Percentiles rank a stretch among this genome's conserved stretches.
These are phyloP conservation scores for Chaetomium sp. DNA, from an alignment of 2,329 filamentous ascomycete species.

Conservation along the genomic window DNA sequence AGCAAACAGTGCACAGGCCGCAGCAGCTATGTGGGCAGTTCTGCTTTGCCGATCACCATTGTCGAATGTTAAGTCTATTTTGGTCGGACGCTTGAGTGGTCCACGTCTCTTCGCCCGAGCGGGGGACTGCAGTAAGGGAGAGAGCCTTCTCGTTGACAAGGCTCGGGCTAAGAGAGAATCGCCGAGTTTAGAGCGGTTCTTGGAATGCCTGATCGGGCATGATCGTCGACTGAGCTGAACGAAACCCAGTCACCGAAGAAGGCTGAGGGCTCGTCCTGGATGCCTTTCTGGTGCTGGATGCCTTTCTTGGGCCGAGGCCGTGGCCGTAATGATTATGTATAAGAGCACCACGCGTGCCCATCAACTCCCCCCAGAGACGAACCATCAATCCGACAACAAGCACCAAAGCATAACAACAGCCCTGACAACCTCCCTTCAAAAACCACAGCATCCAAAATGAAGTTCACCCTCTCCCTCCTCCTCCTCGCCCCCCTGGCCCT, in stretches of 20 bases:
- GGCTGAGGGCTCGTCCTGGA: too few relatives aligned
- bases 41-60: background rate
- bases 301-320: too few relatives aligned
- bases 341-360: too few relatives aligned
- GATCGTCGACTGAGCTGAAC: conserved; percentile 1
- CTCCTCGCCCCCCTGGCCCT: background rate
- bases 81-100: background rate
- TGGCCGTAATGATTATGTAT: too few relatives aligned
- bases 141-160: background rate
- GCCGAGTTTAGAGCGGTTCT: too few relatives aligned
- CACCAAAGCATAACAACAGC: background rate
- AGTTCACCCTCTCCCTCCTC: conserved; percentile 2
- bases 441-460: background rate
- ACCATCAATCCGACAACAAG: background rate
- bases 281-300: too few relatives aligned
- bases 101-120: background rate
- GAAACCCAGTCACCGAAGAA: background rate
- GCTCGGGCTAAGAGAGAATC: background rate
- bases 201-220: conserved; percentile 7
- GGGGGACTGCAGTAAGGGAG: background rate
- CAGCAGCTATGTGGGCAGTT: background rate
- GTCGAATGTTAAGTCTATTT: too few relatives aligned
- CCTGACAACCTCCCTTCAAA: background rate
- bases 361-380: too few relatives aligned
- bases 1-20: background rate